Conservation (phyloP, 306 rosid genomes). For the Inga oerstediana region DNA sequence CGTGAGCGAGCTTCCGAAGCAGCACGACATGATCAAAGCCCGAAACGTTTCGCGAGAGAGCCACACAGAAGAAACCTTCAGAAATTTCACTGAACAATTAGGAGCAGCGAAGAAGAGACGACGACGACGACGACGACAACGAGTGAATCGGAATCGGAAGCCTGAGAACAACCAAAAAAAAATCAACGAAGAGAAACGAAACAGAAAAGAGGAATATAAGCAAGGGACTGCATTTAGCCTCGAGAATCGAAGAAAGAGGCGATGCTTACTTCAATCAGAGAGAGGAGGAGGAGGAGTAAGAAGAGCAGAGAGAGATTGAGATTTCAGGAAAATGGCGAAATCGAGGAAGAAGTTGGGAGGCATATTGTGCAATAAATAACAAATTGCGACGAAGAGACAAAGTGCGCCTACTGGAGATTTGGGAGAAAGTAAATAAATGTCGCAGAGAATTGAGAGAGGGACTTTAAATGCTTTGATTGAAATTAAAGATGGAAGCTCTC, state of each 20-base stretch:
- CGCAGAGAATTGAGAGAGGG: not conserved
- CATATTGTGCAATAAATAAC: not conserved
- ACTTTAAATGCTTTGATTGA: constrained; percentile 14
- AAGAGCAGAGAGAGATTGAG: constrained; percentile 18
- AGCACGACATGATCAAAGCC: constrained; percentile 37
- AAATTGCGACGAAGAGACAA: constrained; percentile 8
- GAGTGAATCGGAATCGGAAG: not conserved
- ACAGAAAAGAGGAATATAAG: not conserved
- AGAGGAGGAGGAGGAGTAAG: not conserved
- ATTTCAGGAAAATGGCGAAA: not conserved
- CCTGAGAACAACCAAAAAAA: not conserved
- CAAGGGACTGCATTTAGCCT: not conserved
- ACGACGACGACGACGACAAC: not conserved
- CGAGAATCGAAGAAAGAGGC: too few relatives aligned
- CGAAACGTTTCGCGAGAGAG: not conserved
- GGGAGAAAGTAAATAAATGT: not conserved
- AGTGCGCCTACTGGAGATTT: constrained; percentile 14
- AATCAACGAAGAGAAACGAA: not conserved
- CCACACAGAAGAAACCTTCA: constrained; percentile 12
- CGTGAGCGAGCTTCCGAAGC: constrained; percentile 35
- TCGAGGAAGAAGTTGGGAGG: not conserved
- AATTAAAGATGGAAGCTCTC: constrained; percentile 12
- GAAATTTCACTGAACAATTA: not conserved
- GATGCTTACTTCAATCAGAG: not conserved
- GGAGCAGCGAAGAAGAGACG: not conserved